Percentiles rank a stretch among this genome's conserved stretches.
phyloP scores from a whole-genome alignment of 805 yeast genomes.

The Ascoidea rubescens region DNA sequence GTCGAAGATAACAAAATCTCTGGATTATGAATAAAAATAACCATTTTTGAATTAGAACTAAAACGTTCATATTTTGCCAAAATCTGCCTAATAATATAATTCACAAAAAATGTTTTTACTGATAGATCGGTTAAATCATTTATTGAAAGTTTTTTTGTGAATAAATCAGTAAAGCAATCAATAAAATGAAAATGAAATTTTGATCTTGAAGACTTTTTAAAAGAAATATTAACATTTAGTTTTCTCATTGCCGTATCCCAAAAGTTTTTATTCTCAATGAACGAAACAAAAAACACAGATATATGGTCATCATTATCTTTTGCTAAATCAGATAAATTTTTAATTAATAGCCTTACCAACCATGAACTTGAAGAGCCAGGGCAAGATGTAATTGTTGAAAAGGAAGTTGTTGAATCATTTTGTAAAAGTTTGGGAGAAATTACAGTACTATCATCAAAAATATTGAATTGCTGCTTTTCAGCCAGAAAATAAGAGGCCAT shows the following conservation, averaged over 20 bases:
- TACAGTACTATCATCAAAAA: conserved; percentile 5
- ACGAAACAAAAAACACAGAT: conserved; percentile 5
- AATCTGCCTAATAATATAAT: conserved; percentile 1
- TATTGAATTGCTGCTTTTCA: conserved; percentile 4
- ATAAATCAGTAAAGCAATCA: conserved; percentile 6
- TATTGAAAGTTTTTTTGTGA: not conserved
- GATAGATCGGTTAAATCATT: not conserved
- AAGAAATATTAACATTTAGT: conserved; percentile 1
- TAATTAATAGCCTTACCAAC: conserved; percentile 6
- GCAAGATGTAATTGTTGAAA: conserved; percentile 2
- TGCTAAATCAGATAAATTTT: conserved; percentile 2
- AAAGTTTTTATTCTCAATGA: conserved; percentile 1
- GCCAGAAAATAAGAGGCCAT: conserved; percentile 1
- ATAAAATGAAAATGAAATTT: conserved; percentile 3
- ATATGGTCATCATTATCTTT: conserved; percentile 3
- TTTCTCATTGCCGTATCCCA: conserved; percentile 4
- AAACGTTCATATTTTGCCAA: not conserved
- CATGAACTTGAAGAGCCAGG: conserved; percentile 7
- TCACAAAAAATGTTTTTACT: not conserved
- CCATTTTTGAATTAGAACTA: not conserved
- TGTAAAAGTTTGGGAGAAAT: conserved; percentile 2
- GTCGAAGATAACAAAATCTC: conserved; percentile 7
- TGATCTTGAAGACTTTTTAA: not conserved
- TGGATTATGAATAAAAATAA: conserved; percentile 5
- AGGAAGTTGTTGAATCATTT: not conserved